Base-by-base conservation (phyloP, 129 eudicot genomes). In the Chrysanthemum lavandulifolium region DNA sequence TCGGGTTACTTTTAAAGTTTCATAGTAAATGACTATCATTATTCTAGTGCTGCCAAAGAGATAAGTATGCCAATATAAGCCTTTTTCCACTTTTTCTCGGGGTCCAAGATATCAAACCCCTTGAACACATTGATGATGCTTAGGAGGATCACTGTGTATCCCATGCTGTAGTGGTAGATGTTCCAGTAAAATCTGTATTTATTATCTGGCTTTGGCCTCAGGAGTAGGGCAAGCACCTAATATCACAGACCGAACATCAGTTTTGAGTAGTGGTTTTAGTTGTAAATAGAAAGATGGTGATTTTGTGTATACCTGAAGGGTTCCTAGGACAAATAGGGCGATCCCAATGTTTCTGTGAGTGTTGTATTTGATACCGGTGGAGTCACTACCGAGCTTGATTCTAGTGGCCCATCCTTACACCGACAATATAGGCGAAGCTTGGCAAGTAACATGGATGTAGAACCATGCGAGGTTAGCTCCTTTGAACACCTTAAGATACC, bases 151-250 rank as follows among this genome's bases (percentile, higher is more conserved):
- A 87, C 88, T 0, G 79, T 27, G 81, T 93, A 93, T 43, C 98
- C 97, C 19, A 76, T 43, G n/a, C 68, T n/a, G 16, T 80, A 84
- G 65, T 93, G 97, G 88, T 85, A 89, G 27, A 93, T 76, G 85
- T 89, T 93, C 98, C 97, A 87, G n/a, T 87, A 87, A 13, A 85
- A 56, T 78, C 98, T 89, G 81, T 66, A 87, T 65, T 90, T 87
- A 87, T 93, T 86, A 31, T 93, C 97, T n/a, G 90, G 92, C 79
- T 86, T 82, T 5, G 98, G 98, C 81, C 98, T 87, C 68, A 93
- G 40, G n/a, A 93, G 90, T 76, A 93, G 66, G 9, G 97, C 97
- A 68, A 84, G 84, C 10, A 79, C 87, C 97, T 87, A 58, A 12
- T 55, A 36, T 61, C n/a, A 58, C 12, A 50, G 47, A 54, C 14